Evolutionary conservation across 306 rosid genomes (phyloP), one percentile per base, ranked within the genome.

Genomic region (Vigna angularis): DNA sequence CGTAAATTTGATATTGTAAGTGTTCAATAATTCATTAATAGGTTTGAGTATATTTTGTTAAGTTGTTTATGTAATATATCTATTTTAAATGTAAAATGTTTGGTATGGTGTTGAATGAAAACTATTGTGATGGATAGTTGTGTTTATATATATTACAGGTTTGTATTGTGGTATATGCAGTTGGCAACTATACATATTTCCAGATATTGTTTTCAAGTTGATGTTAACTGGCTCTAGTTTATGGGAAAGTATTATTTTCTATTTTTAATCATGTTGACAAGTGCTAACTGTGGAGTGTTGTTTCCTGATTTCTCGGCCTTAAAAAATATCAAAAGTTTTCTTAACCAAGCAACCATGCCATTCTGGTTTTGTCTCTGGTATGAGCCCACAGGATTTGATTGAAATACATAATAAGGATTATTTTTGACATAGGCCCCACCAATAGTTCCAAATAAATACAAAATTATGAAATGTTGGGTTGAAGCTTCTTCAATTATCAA

Each of bases 401-500:
- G 18, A 12, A 59, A 30, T 48, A 17, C 0, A 66, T n/a, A 44
- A 49, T 42, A 82, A 78, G 45, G 11, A 45, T 61, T 32, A 83
- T 64, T 58, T 80, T 83, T 79, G 58, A 74, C 63, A 55, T 52
- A 12, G 76, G 78, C 16, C 77, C 76, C 81, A 15, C 74, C n/a
- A 30, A 10, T 20, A 71, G 16, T 69, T 42, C 8, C 14, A 75
- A 26, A 40, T 28, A 15, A 61, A 70, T 14, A 6, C 7, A 18
- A 15, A 40, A 42, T 65, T 40, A 11, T 66, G 12, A 6, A 44
- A 44, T 13, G 55, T 22, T 72, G 9, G 8, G 48, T 74, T 28
- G 57, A 74, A 74, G 78, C 20, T 38, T 38, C 61, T 10, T 4
- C 17, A 32, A 24, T 24, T 20, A 59, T 63, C 4, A 61, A 61